Base-by-base conservation (phyloP, 139 green algal species). In the Micractinium sp. region DNA sequence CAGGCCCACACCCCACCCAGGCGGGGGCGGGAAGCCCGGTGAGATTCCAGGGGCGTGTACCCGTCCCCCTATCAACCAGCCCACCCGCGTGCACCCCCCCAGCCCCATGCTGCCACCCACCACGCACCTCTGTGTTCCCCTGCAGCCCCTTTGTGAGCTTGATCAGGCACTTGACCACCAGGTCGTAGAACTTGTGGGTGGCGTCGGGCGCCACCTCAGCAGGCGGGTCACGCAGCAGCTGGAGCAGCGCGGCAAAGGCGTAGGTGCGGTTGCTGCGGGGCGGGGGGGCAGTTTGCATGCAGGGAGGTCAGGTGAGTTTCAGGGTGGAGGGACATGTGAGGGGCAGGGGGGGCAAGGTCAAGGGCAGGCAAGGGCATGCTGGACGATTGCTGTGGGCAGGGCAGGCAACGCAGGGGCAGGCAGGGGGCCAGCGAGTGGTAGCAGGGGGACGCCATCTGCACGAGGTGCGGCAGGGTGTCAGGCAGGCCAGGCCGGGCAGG, bases 81-180 rank as follows among this genome's bases (percentile, higher is more conserved):
- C 39, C 73, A 79, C 14, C 18, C 38, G n/a, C 14, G 74, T 35
- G 33, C 74, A 53, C 0, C 71, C 67, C 25, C 29, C 29, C 47
- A 5, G 3, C 29, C 0, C 13, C 71, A 53, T 0, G 16, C 74
- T 53, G 29, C 33, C 74, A 25, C 41, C 31, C 77, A 20, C 18
- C 27, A n/a, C 92, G 39, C 86, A 96, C 93, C 85, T 95, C 81
- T 31, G 95, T 91, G 47, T 90, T 88, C 22, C 35, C 74, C 83
- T 89, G 85, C 74, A 97, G 92, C 13, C 92, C 90, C 93, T 99
- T 99, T 33, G 97, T 99, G 73, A 97, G 95, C 92, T 99, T 99
- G 89, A 99, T 99, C 16, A 99, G 94, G 95, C 98, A 99, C 92
- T 99, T 99, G 76, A 99, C 96, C 27, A 98, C 94, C 82, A 99